These are phyloP conservation scores for Aurinia saxatilis DNA, from an alignment of 345 rosid genomes.

Conservation along the genomic window DNA sequence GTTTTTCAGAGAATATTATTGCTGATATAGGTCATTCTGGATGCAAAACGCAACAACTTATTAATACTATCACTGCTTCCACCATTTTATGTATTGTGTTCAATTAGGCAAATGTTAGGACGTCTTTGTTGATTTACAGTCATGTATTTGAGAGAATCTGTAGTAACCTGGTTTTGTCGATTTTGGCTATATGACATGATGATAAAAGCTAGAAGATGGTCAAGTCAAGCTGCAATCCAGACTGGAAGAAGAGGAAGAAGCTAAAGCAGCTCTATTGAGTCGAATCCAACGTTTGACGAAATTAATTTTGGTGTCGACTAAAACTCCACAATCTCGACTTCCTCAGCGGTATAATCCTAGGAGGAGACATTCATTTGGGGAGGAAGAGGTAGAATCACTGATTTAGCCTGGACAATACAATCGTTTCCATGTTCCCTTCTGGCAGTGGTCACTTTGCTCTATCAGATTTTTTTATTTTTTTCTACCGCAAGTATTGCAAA, in stretches of 20 bases:
- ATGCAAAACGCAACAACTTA: not conserved
- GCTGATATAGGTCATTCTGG: not conserved
- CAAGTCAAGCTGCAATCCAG: conserved; percentile 88
- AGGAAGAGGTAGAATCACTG: conserved; percentile 77
- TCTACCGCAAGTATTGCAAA: not conserved
- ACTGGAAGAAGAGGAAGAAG: conserved; percentile 98
- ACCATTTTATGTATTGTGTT: not conserved
- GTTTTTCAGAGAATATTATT: not conserved
- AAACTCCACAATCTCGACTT: conserved; percentile 67
- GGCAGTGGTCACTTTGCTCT: conserved; percentile 15
- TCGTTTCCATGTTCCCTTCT: not conserved
- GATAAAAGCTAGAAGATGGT: conserved; percentile 90
- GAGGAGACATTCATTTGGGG: conserved; percentile 99
- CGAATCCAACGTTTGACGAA: conserved; percentile 93
- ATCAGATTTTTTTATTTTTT: not conserved
- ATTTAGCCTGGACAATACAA: not conserved
- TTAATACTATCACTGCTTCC: not conserved
- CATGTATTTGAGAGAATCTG: conserved; percentile 6
- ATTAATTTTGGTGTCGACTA: conserved; percentile 90
- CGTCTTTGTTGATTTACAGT: conserved; percentile 1
- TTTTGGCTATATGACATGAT: conserved; percentile 31
- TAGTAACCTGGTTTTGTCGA: conserved; percentile 5
- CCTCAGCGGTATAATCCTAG: conserved; percentile 68
- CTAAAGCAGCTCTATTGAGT: conserved; percentile 93
- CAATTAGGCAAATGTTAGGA: not conserved